Percentiles rank a stretch among this genome's conserved stretches.
Conservation (phyloP, 2,329 filamentous ascomycete genomes). For the Aspergillus intermedius region DNA sequence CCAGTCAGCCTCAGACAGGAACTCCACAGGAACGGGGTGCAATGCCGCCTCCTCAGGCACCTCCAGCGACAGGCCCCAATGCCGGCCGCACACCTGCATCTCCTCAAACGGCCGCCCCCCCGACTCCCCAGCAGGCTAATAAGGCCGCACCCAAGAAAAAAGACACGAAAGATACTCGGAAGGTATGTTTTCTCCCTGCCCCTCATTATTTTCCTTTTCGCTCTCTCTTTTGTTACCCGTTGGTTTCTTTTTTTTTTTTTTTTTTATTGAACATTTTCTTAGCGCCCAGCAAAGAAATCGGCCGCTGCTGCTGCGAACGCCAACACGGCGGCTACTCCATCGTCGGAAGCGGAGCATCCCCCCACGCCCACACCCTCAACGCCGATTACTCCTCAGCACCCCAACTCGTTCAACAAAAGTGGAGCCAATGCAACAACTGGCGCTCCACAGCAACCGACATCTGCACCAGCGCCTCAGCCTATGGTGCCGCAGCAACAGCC, state of each 20-base stretch:
- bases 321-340: slow-evolving; percentile 38
- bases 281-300: slow-evolving; percentile 41
- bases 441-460: slow-evolving; percentile 28
- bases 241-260: slow-evolving; percentile 3
- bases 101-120: slow-evolving; percentile 48
- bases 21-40: slow-evolving; percentile 53
- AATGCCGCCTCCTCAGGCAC: slow-evolving; percentile 46
- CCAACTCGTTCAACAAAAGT: slow-evolving; percentile 39
- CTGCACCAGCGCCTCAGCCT: slow-evolving; percentile 29
- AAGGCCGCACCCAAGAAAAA: slow-evolving; percentile 59
- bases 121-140: slow-evolving; percentile 55
- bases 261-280: slow-evolving; percentile 14
- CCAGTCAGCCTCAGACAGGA: slow-evolving; percentile 42
- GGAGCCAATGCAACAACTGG: slow-evolving; percentile 29
- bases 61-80: slow-evolving; percentile 32
- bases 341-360: slow-evolving; percentile 42
- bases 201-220: neutral
- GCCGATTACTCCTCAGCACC: slow-evolving; percentile 43
- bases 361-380: slow-evolving; percentile 45
- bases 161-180: slow-evolving; percentile 47
- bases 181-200: slow-evolving; percentile 34
- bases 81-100: slow-evolving; percentile 39
- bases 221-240: neutral
- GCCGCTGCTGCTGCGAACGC: slow-evolving; percentile 29
- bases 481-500: slow-evolving; percentile 26